Evolutionary conservation across 2,329 filamentous ascomycete genomes (phyloP), one percentile per base, ranked within the genome.

Genomic region (Allantophomopsis cytisporea): DNA sequence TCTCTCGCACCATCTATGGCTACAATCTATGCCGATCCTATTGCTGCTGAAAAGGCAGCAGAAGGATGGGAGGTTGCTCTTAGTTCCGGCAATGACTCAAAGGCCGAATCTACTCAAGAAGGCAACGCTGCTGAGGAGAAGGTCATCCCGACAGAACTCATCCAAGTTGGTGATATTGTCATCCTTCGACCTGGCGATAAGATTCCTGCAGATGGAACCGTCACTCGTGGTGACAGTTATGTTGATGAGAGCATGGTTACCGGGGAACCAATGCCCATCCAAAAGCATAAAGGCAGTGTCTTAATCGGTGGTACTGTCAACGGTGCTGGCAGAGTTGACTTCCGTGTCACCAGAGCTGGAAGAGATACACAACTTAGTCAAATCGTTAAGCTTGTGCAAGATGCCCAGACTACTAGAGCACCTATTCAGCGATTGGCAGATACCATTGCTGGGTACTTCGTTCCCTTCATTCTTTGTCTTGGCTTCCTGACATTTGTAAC

Each of bases 161-260:
- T 98, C 41, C 83, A 96, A 58, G 83, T 94, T 10, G 87, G 87
- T 35, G 91, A 98, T 56, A 76, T 98, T 47, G 88, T 96, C 42
- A 78, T 96, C 45, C 73, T 98, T 40, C 82, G 86, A 41, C 91
- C 91, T 6, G 91, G 91, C 39, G 91, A 96, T 63, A 96, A 96
- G 64, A 86, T 98, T 42, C 89, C 91, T 2, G 89, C 89, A 2
- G 91, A 98, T 56, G 91, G 91, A 36, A 71, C 76, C 7, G 73
- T 98, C 39, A 85, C 86, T 41, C 77, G 83, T 39, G 91, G 91
- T 23, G 85, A 95, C 60, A 94, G 86, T 30, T 94, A 93, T 53
- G 76, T 95, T 16, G 87, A 98, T 49, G 91, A 98, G 62, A 94
- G 87, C 55, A 96, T 96, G 89, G 88, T 98, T 37, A 98, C 91